These are phyloP conservation scores for Cladosporium sp. DNA, from an alignment of 2,329 filamentous ascomycete species.

Conservation along the genomic window DNA sequence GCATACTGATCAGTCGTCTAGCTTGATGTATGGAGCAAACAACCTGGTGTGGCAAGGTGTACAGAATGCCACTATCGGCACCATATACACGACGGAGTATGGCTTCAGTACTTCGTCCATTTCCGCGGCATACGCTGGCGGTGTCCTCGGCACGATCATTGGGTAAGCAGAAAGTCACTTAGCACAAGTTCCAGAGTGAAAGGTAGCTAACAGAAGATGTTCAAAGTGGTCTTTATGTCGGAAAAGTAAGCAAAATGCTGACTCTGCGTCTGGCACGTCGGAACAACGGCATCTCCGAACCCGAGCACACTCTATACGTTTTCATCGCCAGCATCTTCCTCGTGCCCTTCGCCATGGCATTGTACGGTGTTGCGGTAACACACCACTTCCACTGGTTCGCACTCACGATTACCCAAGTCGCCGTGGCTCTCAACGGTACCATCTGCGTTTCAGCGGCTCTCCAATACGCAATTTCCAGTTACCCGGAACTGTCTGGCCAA, in stretches of 20 bases:
- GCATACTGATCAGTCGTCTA: neutral
- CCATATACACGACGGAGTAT: conserved; percentile 9
- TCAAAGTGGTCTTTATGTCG: conserved; percentile 16
- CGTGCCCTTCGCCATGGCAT: conserved; percentile 42
- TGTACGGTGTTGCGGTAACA: conserved; percentile 47
- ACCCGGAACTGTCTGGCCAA: conserved; percentile 42
- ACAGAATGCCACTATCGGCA: conserved; percentile 20
- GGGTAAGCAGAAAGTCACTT: conserved; percentile 1
- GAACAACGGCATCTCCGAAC: conserved; percentile 37
- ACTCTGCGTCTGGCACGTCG: conserved; percentile 33
- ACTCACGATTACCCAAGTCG: conserved; percentile 36
- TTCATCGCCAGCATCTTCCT: conserved; percentile 38
- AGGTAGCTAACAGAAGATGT: conserved; percentile 35
- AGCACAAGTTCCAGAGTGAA: conserved; percentile 36
- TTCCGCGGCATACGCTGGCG: conserved; percentile 5
- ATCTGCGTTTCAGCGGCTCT: conserved; percentile 39
- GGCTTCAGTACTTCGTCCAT: conserved; percentile 7
- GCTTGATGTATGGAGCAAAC: conserved; percentile 24
- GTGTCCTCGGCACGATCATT: conserved; percentile 18
- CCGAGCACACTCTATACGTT: conserved; percentile 40
- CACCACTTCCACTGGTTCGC: conserved; percentile 47
- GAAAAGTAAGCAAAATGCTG: conserved; percentile 30
- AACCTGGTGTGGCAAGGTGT: conserved; percentile 24
- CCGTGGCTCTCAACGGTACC: conserved; percentile 42
- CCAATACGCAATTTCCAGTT: conserved; percentile 43